Base-by-base conservation (phyloP, 306 rosid species). In the Ormosia emarginata region DNA sequence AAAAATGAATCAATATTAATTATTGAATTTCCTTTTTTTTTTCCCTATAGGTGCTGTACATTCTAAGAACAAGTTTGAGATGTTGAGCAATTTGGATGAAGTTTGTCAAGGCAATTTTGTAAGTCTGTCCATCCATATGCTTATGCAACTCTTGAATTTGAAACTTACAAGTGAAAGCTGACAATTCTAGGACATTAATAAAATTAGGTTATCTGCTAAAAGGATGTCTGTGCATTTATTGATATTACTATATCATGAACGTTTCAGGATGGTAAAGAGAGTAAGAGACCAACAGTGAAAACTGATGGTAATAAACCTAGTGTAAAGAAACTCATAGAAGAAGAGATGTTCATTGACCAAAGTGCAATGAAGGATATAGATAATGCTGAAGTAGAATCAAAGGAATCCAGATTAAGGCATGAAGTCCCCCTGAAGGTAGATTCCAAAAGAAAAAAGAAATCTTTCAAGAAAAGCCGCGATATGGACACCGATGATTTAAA, bases 281-380 rank as follows among this genome's bases (percentile, higher is more conserved):
- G 76, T 74, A 79, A 66, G 18, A 77, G 82, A 69, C 70, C 65
- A 74, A 81, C 72, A 17, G 71, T 75, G 82, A 72, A 64, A 58
- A n/a, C 75, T 47, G 72, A 71, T 83, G 79, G 80, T 49, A 83
- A 83, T 79, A 94, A 92, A 90, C 97, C 93, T 34, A 94, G 98
- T 56, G 98, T 93, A 88, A 96, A 92, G 92, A 94, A 94, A 88
- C 97, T 96, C 78, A 96, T 96, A 15, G 98, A 93, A 85, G 94
- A 92, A 84, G 97, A 96, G 88, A 91, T 96, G 97, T 86, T 87
- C 86, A 80, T 52, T 7, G 94, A 93, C 75, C 90, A 70, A 74
- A 90, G 82, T 44, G 39, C 65, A 13, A 88, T 65, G 90, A 89
- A 72, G 81, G 83, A 68, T 44, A 62, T n/a, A 17, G 57, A 64